Conservation (phyloP, 768 basidiomycete species). For the Rubroboletus pulcherrimus region DNA sequence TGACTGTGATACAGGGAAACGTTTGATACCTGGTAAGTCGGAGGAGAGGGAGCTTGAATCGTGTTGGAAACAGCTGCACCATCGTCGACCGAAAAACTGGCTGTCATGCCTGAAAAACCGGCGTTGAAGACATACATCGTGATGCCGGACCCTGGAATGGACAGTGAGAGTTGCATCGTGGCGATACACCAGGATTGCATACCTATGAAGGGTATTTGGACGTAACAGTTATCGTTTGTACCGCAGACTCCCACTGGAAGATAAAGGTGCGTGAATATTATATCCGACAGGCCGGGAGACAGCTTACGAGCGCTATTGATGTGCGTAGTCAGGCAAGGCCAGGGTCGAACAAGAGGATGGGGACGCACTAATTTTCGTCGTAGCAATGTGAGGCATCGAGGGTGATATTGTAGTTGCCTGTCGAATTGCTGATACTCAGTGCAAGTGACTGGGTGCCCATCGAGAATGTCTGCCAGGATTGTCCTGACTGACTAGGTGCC, state of each 20-base stretch:
- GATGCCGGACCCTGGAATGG: constrained; percentile 22
- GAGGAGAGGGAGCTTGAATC: constrained; percentile 1
- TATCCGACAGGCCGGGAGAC: not conserved
- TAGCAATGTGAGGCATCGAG: constrained; percentile 21
- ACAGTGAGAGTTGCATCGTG: not conserved
- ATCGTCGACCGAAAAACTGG: constrained; percentile 21
- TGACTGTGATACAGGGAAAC: constrained; percentile 18
- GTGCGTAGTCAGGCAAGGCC: not conserved
- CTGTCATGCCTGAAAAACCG: constrained; percentile 18
- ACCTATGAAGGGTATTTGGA: constrained; percentile 24
- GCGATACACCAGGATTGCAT: not conserved
- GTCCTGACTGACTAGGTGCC: constrained; percentile 12
- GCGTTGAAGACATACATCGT: constrained; percentile 26
- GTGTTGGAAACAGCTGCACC: constrained; percentile 1
- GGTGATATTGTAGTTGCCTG: constrained; percentile 15
- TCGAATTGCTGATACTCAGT: constrained; percentile 14
- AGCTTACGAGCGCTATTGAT: constrained; percentile 19
- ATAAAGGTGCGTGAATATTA: not conserved
- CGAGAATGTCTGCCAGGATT: constrained; percentile 11
- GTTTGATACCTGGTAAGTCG: constrained; percentile 20
- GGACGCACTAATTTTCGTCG: constrained; percentile 25
- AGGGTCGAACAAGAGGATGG: not conserved
- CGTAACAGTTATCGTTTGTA: constrained; percentile 8
- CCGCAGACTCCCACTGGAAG: constrained; percentile 16
- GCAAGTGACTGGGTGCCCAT: not conserved